These are phyloP conservation scores for Cercophora scortea DNA, from an alignment of 495 filamentous ascomycete species.

Conservation along the genomic window DNA sequence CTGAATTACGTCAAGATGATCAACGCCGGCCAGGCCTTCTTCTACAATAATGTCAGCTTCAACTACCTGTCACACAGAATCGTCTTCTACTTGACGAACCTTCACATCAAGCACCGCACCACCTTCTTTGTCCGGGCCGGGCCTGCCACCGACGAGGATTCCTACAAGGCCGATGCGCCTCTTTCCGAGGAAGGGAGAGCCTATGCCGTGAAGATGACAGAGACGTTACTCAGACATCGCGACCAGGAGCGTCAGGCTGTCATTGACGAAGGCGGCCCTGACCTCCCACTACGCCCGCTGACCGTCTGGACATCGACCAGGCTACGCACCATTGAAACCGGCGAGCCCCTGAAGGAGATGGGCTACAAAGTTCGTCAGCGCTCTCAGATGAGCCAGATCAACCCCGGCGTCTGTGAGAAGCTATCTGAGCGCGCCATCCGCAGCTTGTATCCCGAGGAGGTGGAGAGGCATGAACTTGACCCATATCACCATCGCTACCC, in stretches of 20 bases:
- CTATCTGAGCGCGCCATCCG: constrained; percentile 72
- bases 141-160: constrained; percentile 64
- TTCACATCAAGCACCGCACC: constrained; percentile 87
- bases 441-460: constrained; percentile 76
- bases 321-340: constrained; percentile 84
- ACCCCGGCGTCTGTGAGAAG: constrained; percentile 92
- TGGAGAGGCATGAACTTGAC: constrained; percentile 85
- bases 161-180: constrained; percentile 81
- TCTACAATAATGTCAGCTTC: constrained; percentile 92
- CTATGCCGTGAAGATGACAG: constrained; percentile 85
- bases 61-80: constrained; percentile 93
- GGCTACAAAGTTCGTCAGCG: constrained; percentile 85
- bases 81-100: constrained; percentile 94
- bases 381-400: constrained; percentile 92
- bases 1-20: constrained; percentile 99
- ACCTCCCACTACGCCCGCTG: constrained; percentile 66
- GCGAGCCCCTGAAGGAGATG: constrained; percentile 61
- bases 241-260: constrained; percentile 67
- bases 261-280: constrained; percentile 58
- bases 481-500: constrained; percentile 98
- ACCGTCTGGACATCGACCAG: constrained; percentile 93
- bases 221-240: constrained; percentile 71
- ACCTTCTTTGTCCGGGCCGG: constrained; percentile 89
- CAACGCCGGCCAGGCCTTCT: constrained; percentile 86
- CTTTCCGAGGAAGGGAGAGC: constrained; percentile 72